phyloP scores from a whole-genome alignment of 2,329 filamentous ascomycete genomes.

The Cladosporium cucumerinum region DNA sequence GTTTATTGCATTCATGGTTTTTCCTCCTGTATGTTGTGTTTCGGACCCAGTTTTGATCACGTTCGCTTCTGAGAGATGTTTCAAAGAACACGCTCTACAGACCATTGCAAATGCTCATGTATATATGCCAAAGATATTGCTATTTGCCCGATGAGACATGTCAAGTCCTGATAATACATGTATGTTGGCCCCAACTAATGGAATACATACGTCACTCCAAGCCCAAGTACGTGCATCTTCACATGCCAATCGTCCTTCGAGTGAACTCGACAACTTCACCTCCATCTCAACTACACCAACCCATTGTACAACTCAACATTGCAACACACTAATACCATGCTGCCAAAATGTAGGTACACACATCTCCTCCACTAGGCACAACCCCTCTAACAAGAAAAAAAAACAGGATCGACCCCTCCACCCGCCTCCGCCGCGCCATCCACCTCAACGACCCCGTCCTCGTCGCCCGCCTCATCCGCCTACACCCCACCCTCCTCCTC shows the following conservation, averaged over 20 bases:
- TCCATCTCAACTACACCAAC: neutral
- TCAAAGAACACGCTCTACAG: neutral
- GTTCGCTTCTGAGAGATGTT: neutral
- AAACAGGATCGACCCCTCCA: constrained; percentile 70
- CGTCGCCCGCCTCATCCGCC: constrained; percentile 71
- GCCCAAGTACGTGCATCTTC: constrained; percentile 5
- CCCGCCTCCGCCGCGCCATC: constrained; percentile 79
- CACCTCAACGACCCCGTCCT: constrained; percentile 69
- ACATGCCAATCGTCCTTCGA: constrained; percentile 12
- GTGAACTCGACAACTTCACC: constrained; percentile 2
- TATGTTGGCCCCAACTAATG: neutral
- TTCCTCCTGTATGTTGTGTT: neutral
- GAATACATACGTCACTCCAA: constrained; percentile 1
- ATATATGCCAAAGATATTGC: neutral
- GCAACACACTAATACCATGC: constrained; percentile 6
- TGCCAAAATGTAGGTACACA: neutral
- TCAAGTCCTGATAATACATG: neutral
- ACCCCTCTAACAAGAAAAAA: constrained; percentile 7
- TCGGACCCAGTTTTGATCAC: neutral
- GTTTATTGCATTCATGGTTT: neutral
- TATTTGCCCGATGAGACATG: neutral
- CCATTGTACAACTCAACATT: neutral
- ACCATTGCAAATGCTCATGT: neutral
- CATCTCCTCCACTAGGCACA: neutral
- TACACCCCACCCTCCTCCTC: constrained; percentile 67